These are phyloP conservation scores for Lactifluus volemus DNA, from an alignment of 768 basidiomycete species.

Conservation along the genomic window DNA sequence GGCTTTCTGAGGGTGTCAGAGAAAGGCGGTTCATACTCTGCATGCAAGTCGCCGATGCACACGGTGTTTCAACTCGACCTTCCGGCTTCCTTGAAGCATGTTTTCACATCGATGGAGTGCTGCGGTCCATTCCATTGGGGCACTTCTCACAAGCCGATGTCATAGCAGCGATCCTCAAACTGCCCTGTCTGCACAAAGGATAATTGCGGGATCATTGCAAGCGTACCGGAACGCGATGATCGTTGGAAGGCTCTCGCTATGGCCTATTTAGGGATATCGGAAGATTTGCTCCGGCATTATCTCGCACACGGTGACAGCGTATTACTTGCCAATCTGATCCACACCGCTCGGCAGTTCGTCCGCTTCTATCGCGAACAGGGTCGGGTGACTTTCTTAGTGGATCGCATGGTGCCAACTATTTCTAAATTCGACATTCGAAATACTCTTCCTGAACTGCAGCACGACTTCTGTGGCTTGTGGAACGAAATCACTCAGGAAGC, in stretches of 20 bases:
- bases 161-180: neutral
- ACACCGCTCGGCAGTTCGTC: neutral
- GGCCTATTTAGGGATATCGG: neutral
- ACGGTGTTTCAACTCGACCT: neutral
- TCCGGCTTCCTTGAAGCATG: neutral
- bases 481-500: no score
- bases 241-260: neutral
- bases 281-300: neutral
- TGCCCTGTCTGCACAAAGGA: no score
- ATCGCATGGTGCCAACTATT: neutral
- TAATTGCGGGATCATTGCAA: neutral
- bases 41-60: neutral
- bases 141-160: neutral
- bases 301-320: neutral
- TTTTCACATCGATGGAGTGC: neutral
- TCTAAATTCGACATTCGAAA: neutral
- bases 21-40: neutral
- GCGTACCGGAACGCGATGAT: neutral
- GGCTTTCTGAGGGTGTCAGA: neutral
- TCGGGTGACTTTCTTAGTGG: neutral
- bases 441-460: neutral
- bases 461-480: no score
- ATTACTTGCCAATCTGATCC: neutral
- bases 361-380: neutral
- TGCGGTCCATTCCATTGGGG: neutral